Base-by-base conservation (phyloP, 208 protist species). In the Crithidia thermophila region DNA sequence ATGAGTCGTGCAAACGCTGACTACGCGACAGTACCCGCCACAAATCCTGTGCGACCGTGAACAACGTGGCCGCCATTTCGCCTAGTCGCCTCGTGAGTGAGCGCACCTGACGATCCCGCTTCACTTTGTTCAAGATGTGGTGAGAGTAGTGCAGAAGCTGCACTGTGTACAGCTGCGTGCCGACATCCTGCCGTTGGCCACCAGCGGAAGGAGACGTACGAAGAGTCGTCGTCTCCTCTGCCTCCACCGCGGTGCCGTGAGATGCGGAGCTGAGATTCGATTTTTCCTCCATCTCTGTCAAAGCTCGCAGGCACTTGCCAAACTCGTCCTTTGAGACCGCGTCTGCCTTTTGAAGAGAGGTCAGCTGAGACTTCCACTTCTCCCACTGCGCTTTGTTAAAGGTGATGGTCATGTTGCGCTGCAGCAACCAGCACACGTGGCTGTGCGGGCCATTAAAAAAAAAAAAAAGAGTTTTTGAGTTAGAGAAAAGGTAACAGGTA, bases 131-230 rank as follows among this genome's bases (percentile, higher is more conserved):
- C 13, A 89, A 49, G 5, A 89, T n/a, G 57, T 89, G 69, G 21
- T 67, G 51, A 18, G 77, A 72, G 60, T 85, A 60, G 56, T 68
- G 67, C 4, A 69, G 66, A 14, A 43, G 53, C 21, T 67, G 74
- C 10, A 78, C 73, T 3, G 83, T 83, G 42, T 59, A 71, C 31
- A 85, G 60, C 60, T 89, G 83, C 30, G 79, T 89, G 16, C 39
- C 23, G 20, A 25, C 55, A 18, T 61, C 55, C 23, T 49, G 33
- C 4, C 52, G 33, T 21, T 59, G 45, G 30, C 23, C 20, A 56
- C 31, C 23, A 9, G 47, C 20, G 28, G n/a, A n/a, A n/a, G n/a
- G n/a, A n/a, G n/a, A n/a, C n/a, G n/a, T n/a, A n/a, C n/a, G n/a
- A n/a, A n/a, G n/a, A n/a, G n/a, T n/a, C n/a, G n/a, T n/a, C n/a